A percentile compares a stretch with the other conserved stretches of the same genome.
Evolutionary conservation across 1,284 basidiomycete species (phyloP).

Genomic region (Cutaneotrichosporon cyanovorans): DNA sequence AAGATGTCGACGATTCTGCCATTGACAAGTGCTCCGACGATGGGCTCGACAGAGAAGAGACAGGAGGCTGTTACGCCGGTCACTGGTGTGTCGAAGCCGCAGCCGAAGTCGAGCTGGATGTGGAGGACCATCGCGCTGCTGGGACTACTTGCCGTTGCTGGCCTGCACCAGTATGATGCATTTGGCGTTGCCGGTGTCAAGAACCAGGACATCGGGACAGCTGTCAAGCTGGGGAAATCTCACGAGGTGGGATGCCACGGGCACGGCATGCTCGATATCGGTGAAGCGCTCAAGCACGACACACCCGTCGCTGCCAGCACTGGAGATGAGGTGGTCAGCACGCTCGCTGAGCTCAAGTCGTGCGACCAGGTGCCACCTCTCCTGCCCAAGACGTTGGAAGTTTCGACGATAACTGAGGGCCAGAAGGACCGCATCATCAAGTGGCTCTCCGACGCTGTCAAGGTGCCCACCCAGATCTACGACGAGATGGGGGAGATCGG

Average conservation of each 20-base stretch:
- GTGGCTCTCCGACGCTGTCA: slow-evolving; percentile 37
- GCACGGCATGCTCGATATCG: slow-evolving; percentile 16
- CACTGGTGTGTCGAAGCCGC: background rate
- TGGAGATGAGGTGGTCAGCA: too few relatives aligned
- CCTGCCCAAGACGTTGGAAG: slow-evolving; percentile 16
- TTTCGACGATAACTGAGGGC: slow-evolving; percentile 18
- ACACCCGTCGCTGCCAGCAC: too few relatives aligned
- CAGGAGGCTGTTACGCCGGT: background rate
- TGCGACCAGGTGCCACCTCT: slow-evolving; percentile 6
- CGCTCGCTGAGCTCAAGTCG: background rate
- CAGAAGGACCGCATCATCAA: slow-evolving; percentile 27
- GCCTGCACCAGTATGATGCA: too few relatives aligned
- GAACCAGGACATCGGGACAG: too few relatives aligned
- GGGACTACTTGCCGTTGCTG: too few relatives aligned
- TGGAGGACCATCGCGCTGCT: too few relatives aligned
- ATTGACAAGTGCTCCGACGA: too few relatives aligned
- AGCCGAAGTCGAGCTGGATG: background rate
- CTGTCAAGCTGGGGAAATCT: background rate
- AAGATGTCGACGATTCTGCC: too few relatives aligned
- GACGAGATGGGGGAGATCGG: slow-evolving; percentile 44
- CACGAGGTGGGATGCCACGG: slow-evolving; percentile 5
- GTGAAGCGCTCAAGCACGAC: too few relatives aligned
- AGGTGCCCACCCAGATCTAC: slow-evolving; percentile 43
- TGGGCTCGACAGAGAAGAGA: too few relatives aligned
- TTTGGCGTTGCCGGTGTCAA: too few relatives aligned